phyloP scores from a whole-genome alignment of 345 rosid species.

The Geranium rotundifolium region DNA sequence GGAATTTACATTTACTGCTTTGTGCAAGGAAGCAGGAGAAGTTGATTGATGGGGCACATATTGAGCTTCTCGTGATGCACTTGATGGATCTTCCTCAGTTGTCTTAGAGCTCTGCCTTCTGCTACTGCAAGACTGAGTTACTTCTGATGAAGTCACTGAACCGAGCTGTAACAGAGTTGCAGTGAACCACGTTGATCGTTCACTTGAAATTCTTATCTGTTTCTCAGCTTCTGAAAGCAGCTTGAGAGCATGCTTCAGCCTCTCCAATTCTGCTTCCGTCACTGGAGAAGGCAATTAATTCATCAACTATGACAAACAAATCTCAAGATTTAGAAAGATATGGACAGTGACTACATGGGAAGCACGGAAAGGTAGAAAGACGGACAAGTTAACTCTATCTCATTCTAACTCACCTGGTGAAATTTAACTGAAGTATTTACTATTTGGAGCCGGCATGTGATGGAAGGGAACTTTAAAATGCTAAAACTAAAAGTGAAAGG shows the following conservation, averaged over 20 bases:
- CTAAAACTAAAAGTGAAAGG: too few species aligned
- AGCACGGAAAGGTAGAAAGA: too few species aligned
- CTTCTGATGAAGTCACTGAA: conserved; percentile 67
- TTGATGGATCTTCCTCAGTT: conserved; percentile 72
- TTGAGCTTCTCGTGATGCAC: conserved; percentile 58
- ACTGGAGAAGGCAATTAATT: conserved; percentile 31
- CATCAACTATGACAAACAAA: background rate
- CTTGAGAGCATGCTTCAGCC: conserved; percentile 83
- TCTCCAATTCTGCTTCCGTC: conserved; percentile 71
- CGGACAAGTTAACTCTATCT: too few species aligned
- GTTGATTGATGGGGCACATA: conserved; percentile 30
- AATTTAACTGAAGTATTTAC: too few species aligned
- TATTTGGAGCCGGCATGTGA: too few species aligned
- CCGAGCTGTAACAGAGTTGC: conserved; percentile 91
- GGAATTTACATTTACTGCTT: conserved; percentile 31
- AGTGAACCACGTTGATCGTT: conserved; percentile 96
- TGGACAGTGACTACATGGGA: background rate
- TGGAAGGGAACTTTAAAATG: too few species aligned
- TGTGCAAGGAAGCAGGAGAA: conserved; percentile 44
- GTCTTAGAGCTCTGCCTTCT: conserved; percentile 77
- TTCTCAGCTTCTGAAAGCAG: conserved; percentile 97
- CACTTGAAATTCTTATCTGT: conserved; percentile 74
- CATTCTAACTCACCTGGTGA: too few species aligned
- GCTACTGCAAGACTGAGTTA: conserved; percentile 64
- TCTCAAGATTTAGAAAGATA: background rate